Percentiles rank a stretch among this genome's conserved stretches.
Conservation (phyloP, 2,329 filamentous ascomycete species). For the Exophiala spinifera region DNA sequence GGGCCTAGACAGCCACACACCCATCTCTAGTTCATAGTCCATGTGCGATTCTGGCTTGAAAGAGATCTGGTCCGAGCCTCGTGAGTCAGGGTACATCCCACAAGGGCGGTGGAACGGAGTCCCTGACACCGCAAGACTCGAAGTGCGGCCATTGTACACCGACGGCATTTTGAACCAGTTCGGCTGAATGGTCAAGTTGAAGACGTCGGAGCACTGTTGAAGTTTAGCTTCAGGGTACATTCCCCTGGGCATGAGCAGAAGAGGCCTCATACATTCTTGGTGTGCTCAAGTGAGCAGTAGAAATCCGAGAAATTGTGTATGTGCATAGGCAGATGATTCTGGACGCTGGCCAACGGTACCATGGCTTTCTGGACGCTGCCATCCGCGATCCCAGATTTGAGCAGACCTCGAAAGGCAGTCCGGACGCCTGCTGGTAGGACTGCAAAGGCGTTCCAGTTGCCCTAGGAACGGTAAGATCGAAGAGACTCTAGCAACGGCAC, state of each 20-base stretch:
- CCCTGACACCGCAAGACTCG: constrained; percentile 8
- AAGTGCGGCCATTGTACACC: constrained; percentile 21
- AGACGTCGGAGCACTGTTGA: constrained; percentile 7
- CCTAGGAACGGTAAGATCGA: neutral
- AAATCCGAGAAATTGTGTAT: constrained; percentile 17
- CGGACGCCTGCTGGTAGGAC: constrained; percentile 3
- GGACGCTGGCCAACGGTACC: constrained; percentile 2
- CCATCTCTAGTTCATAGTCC: constrained; percentile 52
- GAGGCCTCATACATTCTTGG: constrained; percentile 5
- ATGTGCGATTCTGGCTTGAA: constrained; percentile 37
- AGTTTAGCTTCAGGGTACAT: neutral
- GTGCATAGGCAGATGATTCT: constrained; percentile 18
- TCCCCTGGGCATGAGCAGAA: neutral
- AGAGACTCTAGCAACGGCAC: neutral
- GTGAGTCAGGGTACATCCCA: constrained; percentile 39
- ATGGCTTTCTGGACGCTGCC: neutral
- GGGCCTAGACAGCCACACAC: constrained; percentile 43
- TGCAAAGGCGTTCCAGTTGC: constrained; percentile 16
- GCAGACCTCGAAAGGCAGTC: neutral
- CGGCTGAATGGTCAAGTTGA: constrained; percentile 1
- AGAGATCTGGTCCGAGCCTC: neutral
- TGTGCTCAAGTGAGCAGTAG: constrained; percentile 18
- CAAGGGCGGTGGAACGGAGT: constrained; percentile 47
- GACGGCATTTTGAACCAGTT: constrained; percentile 13
- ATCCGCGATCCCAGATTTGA: neutral